Evolutionary conservation across 306 rosid species (phyloP), one percentile per base, ranked within the genome.

Genomic region (Vigna unguiculata): DNA sequence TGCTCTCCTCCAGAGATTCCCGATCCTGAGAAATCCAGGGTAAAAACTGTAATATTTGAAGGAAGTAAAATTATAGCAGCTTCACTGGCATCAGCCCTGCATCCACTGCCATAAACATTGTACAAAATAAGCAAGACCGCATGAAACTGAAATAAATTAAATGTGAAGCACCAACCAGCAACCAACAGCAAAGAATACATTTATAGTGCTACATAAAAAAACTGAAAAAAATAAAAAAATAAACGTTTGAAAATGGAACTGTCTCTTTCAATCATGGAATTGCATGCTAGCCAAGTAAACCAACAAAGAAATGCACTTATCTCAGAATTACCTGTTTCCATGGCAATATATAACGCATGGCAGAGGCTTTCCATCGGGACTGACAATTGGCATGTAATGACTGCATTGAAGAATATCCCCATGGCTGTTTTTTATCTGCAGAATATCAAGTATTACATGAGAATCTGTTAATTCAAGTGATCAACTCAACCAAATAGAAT

Each of bases 311-410:
- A 21, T 19, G 19, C 74, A 64, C 53, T 62, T 58, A 16, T 66
- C 59, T n/a, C n/a, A 30, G 14, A 79, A 25, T 83, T 72, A 92
- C 99, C 97, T 95, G 92, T 95, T 95, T 77, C 99, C 99, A 71
- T 95, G 99, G 82, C 97, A 92, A 77, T 95, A 95, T 79, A 95
- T 92, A 52, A 95, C 99, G 22, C 99, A 95, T 14, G 99, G 99
- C 68, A 95, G 82, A 80, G 97, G 89, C 90, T 92, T 95, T 73
- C 87, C 97, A 75, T 89, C 91, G 52, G 96, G 97, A 83, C 89
- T 86, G 68, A 90, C 96, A 73, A 95, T 95, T 69, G 99, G 97
- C 71, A 82, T 34, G 84, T 92, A 95, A 87, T 95, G 99, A 81
- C 92, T 92, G 77, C 99, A 92, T 66, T 88, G 92, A 75, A 95